These are phyloP conservation scores for Aphanomyces astaci DNA, from an alignment of 352 stramenopile genomes.

Conservation along the genomic window DNA sequence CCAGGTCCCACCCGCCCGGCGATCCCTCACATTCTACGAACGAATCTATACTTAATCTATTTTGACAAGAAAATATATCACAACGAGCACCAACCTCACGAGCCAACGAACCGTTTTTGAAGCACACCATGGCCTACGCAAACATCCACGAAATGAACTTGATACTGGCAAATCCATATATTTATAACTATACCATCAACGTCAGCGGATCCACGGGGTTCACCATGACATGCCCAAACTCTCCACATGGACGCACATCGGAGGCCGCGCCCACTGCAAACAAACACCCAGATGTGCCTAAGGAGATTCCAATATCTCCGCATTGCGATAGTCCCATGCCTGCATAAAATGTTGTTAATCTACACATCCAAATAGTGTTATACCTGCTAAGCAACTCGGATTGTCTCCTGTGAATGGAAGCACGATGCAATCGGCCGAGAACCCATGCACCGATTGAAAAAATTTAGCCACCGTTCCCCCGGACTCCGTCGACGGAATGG, in stretches of 20 bases:
- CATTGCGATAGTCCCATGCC: conserved; percentile 47
- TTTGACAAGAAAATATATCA: conserved; percentile 1
- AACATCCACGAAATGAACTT: neutral
- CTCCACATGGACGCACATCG: conserved; percentile 36
- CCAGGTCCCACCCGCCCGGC: conserved; percentile 37
- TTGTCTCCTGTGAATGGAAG: conserved; percentile 80
- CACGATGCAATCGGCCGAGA: conserved; percentile 45
- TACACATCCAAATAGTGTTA: conserved; percentile 1
- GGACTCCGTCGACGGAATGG: conserved; percentile 38
- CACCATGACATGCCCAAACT: conserved; percentile 76
- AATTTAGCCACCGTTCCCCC: conserved; percentile 48
- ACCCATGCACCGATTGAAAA: conserved; percentile 59
- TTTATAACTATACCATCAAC: conserved; percentile 37
- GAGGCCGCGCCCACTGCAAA: conserved; percentile 45
- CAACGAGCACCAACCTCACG: conserved; percentile 36
- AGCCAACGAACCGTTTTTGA: conserved; percentile 76
- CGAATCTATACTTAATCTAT: neutral
- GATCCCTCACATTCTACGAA: conserved; percentile 38
- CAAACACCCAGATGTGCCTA: conserved; percentile 56
- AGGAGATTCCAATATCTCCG: conserved; percentile 52
- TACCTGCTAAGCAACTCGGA: conserved; percentile 52
- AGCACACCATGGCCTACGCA: conserved; percentile 75
- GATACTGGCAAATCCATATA: neutral
- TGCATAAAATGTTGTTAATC: neutral
- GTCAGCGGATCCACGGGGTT: conserved; percentile 66